These are phyloP conservation scores for Hypoxylon intermedium DNA, from an alignment of 495 filamentous ascomycete species.

Conservation along the genomic window DNA sequence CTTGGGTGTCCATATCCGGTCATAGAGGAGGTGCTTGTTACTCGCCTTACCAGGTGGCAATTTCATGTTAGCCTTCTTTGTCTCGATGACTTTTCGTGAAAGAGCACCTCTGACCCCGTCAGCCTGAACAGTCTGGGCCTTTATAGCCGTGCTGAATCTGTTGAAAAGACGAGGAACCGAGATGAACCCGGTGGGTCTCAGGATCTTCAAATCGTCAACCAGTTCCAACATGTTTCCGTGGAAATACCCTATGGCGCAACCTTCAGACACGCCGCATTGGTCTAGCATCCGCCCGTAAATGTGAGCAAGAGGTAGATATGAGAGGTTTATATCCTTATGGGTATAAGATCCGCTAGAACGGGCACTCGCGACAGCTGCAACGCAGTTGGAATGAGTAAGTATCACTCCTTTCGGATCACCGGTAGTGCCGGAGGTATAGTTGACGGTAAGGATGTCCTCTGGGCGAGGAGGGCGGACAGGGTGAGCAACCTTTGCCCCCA, in stretches of 20 bases:
- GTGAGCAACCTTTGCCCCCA: conserved; percentile 72
- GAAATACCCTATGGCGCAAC: conserved; percentile 87
- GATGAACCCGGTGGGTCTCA: conserved; percentile 82
- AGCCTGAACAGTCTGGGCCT: conserved; percentile 76
- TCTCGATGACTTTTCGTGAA: conserved; percentile 76
- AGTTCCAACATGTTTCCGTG: conserved; percentile 88
- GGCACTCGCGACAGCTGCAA: conserved; percentile 70
- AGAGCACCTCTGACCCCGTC: conserved; percentile 83
- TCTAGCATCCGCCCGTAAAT: conserved; percentile 89
- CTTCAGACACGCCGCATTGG: conserved; percentile 74
- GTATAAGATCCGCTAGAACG: conserved; percentile 58
- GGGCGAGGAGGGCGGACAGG: conserved; percentile 72
- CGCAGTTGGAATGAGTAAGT: conserved; percentile 80
- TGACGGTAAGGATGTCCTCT: conserved; percentile 87
- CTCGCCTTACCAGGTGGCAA: conserved; percentile 71
- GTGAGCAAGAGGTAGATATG: conserved; percentile 93
- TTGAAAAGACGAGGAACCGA: conserved; percentile 94
- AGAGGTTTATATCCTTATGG: conserved; percentile 68
- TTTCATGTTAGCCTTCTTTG: conserved; percentile 81
- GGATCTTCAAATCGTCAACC: conserved; percentile 87
- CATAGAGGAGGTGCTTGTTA: conserved; percentile 85
- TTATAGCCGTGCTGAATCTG: conserved; percentile 83
- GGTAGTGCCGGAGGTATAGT: conserved; percentile 97
- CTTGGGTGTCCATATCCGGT: conserved; percentile 92
- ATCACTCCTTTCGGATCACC: conserved; percentile 94